phyloP scores from a whole-genome alignment of 2,329 filamentous ascomycete genomes.

The Fusarium sp. region DNA sequence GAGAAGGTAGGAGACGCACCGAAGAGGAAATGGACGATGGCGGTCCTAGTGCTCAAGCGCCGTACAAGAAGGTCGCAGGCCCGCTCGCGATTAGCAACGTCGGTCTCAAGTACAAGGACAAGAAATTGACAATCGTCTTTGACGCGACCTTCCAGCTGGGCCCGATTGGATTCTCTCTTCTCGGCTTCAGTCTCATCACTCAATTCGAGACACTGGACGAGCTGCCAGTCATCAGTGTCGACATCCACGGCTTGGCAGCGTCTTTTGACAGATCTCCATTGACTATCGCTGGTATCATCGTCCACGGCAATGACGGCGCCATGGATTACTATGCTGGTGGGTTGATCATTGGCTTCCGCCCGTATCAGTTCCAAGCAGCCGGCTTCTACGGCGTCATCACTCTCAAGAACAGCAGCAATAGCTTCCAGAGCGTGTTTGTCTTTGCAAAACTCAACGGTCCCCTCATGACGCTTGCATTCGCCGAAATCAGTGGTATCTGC shows the following conservation, averaged over 20 bases:
- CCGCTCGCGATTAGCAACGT: conserved; percentile 10
- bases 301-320: conserved; percentile 31
- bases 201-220: background rate
- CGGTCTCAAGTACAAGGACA: background rate
- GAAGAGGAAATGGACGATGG: conserved; percentile 15
- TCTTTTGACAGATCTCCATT: conserved; percentile 55
- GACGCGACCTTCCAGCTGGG: conserved; percentile 12
- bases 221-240: conserved; percentile 14
- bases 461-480: conserved; percentile 56
- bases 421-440: conserved; percentile 55
- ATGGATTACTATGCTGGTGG: conserved; percentile 57
- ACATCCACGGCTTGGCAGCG: conserved; percentile 53
- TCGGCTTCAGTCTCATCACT: background rate
- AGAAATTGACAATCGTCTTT: background rate
- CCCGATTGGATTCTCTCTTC: conserved; percentile 6
- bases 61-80: conserved; percentile 4
- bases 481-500: conserved; percentile 53
- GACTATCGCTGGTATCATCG: conserved; percentile 55
- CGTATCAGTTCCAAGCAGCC: conserved; percentile 57
- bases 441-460: conserved; percentile 58
- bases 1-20: too few species aligned
- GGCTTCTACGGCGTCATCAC: conserved; percentile 56
- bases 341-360: conserved; percentile 52
- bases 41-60: too few species aligned
- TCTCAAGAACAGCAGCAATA: conserved; percentile 14